Evolutionary conservation across 1,284 basidiomycete genomes (phyloP), one percentile per base, ranked within the genome.

Genomic region (Trichosporon inkin): DNA sequence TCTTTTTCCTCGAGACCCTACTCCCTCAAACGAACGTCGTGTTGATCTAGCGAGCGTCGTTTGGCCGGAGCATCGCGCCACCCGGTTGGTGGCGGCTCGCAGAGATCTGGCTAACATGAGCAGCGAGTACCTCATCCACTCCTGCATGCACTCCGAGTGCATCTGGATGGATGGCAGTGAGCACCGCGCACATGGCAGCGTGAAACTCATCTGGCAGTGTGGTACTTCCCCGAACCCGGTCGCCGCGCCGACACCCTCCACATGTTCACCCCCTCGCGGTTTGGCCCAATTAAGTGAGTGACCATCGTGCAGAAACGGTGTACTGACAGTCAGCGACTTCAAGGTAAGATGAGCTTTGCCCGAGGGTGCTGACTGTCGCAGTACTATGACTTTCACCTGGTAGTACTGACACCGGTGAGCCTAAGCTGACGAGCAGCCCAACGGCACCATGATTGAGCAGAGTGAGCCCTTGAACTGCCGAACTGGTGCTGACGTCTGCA

Each of bases 181-280:
- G 68, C 62, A 13, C 1, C 3, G 20, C 34, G 13, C 7, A 6
- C 1, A 14, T 22, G 20, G 7, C 20, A 10, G 2, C 38, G 22
- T 17, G 16, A 32, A 2, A 17, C 49, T 37, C 10, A 39, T 19
- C 1, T 10, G 28, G 1, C 53, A 70, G 69, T 58, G 49, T 72
- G 71, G 71, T 72, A 69, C 65, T 70, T 72, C 37, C 71, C 71
- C 11, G 69, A 72, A 35, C 54, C 61, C 1, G 68, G 67, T 53
- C 61, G 69, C 19, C 63, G 62, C 22, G 52, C 60, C 44, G 57
- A 62, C 10, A 69, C 63, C 3, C 52, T 72, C 7, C 66, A 66
- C 36, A 68, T 69, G 68, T 72, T 72, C 47, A 36, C 62, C 1
- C 60, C 67, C 7, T 67, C 70, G n/a, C 63, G 64, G 32, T 62